Base-by-base conservation (phyloP, 1,284 basidiomycete genomes). In the Boletus semigastroideus region DNA sequence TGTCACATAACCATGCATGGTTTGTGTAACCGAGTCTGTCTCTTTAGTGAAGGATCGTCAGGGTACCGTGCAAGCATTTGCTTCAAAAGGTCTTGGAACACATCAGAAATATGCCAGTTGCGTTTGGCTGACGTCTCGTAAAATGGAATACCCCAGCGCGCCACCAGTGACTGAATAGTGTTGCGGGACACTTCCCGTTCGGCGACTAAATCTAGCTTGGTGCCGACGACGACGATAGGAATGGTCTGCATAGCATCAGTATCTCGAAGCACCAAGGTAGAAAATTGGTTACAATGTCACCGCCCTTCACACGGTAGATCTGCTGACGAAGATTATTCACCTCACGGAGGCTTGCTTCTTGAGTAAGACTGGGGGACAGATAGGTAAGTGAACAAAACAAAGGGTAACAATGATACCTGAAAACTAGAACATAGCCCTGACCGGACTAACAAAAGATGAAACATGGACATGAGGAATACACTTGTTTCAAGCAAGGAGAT, bases 161-260 rank as follows among this genome's bases (percentile, higher is more conserved):
- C 73, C 8, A 86, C 82, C 8, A 92, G 77, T 10, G 79, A 72
- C 59, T 87, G 80, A 40, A 92, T 87, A 0, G 80, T 82, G 42
- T 71, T 75, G 40, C 80, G 76, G 19, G 82, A 79, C 5, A 95
- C 91, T 64, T 93, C 90, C 28, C 93, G 81, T 70, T 94, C 92
- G 55, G 80, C 82, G 33, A 79, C 78, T 49, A 94, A 81, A 69
- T 95, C 93, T 53, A 90, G 79, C 70, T 95, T 95, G 48, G 92
- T 94, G 40, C 92, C 92, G 16, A 93, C 91, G 12, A 94, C 79
- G 34, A 94, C 88, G 59, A 95, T 89, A 10, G 92, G 92, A 28
- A 90, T 71, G 36, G 73, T 72, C 84, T 86, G 57, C 42, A 57
- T 16, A 48, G 33, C 49, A 36, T 40, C n/a, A 31, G n/a, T 11